A percentile compares a stretch with the other conserved stretches of the same genome.
These are phyloP conservation scores for Lantana camara DNA, from an alignment of 257 asterid genomes.

Conservation along the genomic window DNA sequence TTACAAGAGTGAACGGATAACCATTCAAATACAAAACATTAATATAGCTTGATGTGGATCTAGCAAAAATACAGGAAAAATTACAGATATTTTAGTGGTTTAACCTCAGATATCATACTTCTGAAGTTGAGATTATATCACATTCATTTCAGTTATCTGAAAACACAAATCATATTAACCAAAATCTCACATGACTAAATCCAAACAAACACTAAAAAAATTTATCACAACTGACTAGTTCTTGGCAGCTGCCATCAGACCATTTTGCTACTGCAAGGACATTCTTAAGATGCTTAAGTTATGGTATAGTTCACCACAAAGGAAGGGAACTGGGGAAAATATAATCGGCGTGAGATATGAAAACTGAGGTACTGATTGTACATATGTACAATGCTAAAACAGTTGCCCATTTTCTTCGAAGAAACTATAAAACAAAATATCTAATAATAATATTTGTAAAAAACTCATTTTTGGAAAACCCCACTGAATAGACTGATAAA, in stretches of 20 bases:
- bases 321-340: not conserved
- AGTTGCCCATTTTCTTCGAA: not conserved
- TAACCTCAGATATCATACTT: no score
- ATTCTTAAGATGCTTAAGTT: not conserved
- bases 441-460: not conserved
- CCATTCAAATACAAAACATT: no score
- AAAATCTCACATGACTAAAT: not conserved
- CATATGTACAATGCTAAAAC: not conserved
- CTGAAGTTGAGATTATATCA: not conserved
- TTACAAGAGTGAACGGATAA: no score
- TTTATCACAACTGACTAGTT: no score
- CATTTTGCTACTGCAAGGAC: conserved; percentile 3
- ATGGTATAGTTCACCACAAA: not conserved
- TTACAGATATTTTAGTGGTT: no score
- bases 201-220: not conserved
- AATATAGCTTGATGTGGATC: no score
- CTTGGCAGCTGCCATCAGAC: no score
- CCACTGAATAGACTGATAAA: not conserved
- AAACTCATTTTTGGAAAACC: not conserved
- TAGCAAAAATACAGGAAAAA: no score
- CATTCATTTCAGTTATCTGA: no score
- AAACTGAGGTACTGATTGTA: not conserved
- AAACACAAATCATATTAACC: not conserved
- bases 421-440: not conserved
- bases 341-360: not conserved